Percentiles rank a stretch among this genome's conserved stretches.
These are phyloP conservation scores for Calocera viscosa DNA, from an alignment of 768 basidiomycete genomes.

Conservation along the genomic window DNA sequence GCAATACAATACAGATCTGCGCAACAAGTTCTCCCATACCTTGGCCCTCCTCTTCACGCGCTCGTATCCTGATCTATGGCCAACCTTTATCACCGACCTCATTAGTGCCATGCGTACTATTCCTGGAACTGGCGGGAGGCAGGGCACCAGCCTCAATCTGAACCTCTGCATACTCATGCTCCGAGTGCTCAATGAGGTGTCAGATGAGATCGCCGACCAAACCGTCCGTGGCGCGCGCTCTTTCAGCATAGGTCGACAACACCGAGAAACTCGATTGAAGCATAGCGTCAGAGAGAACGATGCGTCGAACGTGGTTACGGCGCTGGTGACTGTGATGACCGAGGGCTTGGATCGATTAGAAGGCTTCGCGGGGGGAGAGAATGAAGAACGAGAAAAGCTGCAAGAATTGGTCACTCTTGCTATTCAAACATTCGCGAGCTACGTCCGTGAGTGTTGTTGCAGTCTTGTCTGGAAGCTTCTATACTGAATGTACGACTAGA, in stretches of 20 bases:
- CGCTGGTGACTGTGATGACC: slow-evolving; percentile 69
- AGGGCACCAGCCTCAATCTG: slow-evolving; percentile 42
- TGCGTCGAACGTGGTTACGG: slow-evolving; percentile 72
- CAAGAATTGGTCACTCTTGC: slow-evolving; percentile 83
- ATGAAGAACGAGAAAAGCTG: slow-evolving; percentile 41
- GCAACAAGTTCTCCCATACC: slow-evolving; percentile 92
- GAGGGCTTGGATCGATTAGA: slow-evolving; percentile 34
- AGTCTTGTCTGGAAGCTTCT: background rate
- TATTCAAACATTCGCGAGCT: slow-evolving; percentile 82
- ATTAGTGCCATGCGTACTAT: slow-evolving; percentile 50
- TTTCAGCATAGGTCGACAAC: slow-evolving; percentile 56
- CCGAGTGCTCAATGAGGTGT: slow-evolving; percentile 85
- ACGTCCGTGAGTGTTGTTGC: slow-evolving; percentile 60
- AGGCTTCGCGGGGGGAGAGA: slow-evolving; percentile 34
- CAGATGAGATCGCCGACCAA: slow-evolving; percentile 93
- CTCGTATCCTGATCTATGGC: slow-evolving; percentile 77
- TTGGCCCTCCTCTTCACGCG: slow-evolving; percentile 78
- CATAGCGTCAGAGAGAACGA: slow-evolving; percentile 81
- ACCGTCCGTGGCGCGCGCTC: slow-evolving; percentile 77
- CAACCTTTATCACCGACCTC: slow-evolving; percentile 68
- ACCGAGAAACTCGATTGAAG: slow-evolving; percentile 70
- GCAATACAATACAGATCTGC: slow-evolving; percentile 44
- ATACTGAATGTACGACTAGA: slow-evolving; percentile 39
- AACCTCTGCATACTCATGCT: slow-evolving; percentile 83
- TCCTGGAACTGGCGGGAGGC: background rate